Base-by-base conservation (phyloP, 177 flowering plant species). In the Vitis hybrid region DNA sequence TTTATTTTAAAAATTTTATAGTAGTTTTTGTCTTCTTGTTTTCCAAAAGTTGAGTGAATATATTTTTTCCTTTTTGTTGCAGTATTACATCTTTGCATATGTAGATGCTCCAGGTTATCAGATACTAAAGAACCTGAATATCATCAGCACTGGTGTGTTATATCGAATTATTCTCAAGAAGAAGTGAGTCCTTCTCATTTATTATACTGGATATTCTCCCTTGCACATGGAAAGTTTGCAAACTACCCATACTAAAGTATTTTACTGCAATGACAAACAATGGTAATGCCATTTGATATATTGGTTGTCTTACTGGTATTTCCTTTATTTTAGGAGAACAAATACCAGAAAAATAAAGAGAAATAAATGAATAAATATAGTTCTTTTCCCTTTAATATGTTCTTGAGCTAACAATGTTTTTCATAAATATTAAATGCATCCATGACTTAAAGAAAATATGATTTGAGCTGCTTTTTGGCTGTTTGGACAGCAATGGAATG, bases 41-140 rank as follows among this genome's bases (percentile, higher is more conserved):
- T 54, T 18, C 10, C 7, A 18, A 64, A 49, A 58, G 65, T 32
- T 56, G 46, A 63, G 50, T 72, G 4, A 20, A 24, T 32, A 20
- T 58, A 14, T 13, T 59, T 73, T 65, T 61, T 61, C 50, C 12
- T 69, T 78, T 65, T 24, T 78, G 27, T 80, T 57, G 83, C 90
- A 93, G 99, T 95, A 95, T 77, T 93, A 95, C 79, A 95, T 95
- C 76, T 95, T 94, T 84, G 92, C 95, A 24, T 94, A 93, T 78
- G 99, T 94, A 69, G 93, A 94, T 78, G 99, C 99, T 64, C 99
- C 99, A 10, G 95, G 97, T 11, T 95, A 95, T 82, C 99, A 95
- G 82, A 95, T 95, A 75, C 72, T 93, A 80, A 95, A 95, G 88
- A 95, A 95, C 70, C 72, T 95, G 54, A 95, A 95, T 73, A 93